Conservation (phyloP, 352 stramenopile species). For the Blastocystis sp. region DNA sequence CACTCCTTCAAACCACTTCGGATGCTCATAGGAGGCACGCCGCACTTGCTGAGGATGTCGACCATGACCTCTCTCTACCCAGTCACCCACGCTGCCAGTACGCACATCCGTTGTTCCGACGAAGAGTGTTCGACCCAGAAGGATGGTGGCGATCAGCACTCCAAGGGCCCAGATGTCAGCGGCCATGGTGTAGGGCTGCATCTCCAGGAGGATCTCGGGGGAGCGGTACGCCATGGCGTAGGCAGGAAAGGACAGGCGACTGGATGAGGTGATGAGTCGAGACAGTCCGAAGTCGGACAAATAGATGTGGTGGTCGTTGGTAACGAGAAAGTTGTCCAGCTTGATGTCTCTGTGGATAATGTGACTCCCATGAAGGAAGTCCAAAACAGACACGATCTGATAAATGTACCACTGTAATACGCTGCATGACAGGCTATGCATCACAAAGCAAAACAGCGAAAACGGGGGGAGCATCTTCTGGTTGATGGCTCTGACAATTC, state of each 20-base stretch:
- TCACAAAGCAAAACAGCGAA: not conserved
- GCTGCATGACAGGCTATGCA: conserved; percentile 7
- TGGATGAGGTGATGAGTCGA: not conserved
- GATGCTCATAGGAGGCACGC: not conserved
- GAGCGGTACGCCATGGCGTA: conserved; percentile 22
- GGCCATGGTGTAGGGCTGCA: conserved; percentile 21
- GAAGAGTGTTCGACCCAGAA: conserved; percentile 26
- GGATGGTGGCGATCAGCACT: conserved; percentile 9
- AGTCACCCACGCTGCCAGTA: not conserved
- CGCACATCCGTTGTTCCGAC: conserved; percentile 17
- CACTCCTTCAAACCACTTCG: conserved; percentile 16
- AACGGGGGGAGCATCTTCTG: conserved; percentile 27
- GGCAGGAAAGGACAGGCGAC: conserved; percentile 12
- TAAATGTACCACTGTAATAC: conserved; percentile 44
- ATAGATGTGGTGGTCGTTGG: conserved; percentile 36
- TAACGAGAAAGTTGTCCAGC: conserved; percentile 54
- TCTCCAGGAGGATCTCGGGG: conserved; percentile 45
- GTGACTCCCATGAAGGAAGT: conserved; percentile 43
- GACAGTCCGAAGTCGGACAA: conserved; percentile 37
- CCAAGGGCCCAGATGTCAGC: conserved; percentile 46
- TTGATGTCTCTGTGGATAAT: conserved; percentile 58
- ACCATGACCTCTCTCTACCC: conserved; percentile 28
- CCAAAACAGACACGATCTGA: conserved; percentile 38
- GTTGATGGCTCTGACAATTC: conserved; percentile 18
- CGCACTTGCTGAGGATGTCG: conserved; percentile 20